Evolutionary conservation across 1,284 basidiomycete species (phyloP), one percentile per base, ranked within the genome.

Genomic region (Neolentinus lepideus): DNA sequence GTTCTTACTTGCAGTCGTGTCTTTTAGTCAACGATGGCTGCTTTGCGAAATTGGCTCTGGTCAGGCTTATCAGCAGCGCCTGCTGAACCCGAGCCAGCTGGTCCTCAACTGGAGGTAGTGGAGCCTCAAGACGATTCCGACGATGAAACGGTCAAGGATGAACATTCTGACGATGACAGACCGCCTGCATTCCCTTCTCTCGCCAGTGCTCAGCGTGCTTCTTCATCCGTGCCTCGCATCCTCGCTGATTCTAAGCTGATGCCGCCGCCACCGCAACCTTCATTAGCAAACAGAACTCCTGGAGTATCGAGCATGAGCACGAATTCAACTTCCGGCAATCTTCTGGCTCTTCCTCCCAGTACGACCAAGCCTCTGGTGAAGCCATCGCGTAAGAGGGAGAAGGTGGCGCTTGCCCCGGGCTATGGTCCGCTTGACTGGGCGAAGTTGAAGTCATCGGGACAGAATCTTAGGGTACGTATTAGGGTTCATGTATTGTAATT

Each of bases 371-470:
- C 73, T 2, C 83, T 84, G 1, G 66, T 69, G 3, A 79, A 81
- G 60, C 71, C 74, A 1, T 70, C 73, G 2, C 83, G 83, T 65
- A 85, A 82, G 63, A 71, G 82, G 22, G 81, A 76, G 53, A 98
- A 96, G 72, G 94, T 98, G 1, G 91, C 86, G 0, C 79, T 99
- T 0, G 86, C 88, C 11, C 96, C 96, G 1, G 97, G 97, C 2
- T 92, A 89, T 71, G 90, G 92, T 61, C 86, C 94, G 21, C 71
- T 99, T 21, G 97, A 99, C 71, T 99, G 97, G 97, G 95, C 94
- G 1, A 84, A 81, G 52, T 71, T 98, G 57, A 93, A 92, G 66
- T 74, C 81, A 2, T 92, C 88, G 6, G 91, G 92, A 3, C 69
- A 75, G 58, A 84, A 97, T 75, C 70, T 96, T 21, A 72, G 91